Conservation (phyloP, 257 asterid genomes). For the Solanum arcanum region DNA sequence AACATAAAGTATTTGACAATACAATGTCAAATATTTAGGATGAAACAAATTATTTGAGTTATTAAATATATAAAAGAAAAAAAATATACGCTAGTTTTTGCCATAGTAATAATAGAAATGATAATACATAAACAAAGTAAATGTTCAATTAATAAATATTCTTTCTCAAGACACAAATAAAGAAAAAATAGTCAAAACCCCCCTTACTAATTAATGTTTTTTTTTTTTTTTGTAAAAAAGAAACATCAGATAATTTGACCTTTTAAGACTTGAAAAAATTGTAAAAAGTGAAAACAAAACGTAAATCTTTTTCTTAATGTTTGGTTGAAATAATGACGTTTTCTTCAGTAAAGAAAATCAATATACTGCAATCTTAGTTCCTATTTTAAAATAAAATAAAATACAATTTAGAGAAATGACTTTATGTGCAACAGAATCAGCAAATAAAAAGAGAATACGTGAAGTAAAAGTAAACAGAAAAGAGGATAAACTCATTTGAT, state of each 20-base stretch:
- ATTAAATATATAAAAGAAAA: no score
- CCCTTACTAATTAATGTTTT: no score
- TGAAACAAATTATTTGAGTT: neutral
- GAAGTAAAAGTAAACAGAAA: neutral
- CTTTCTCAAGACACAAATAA: no score
- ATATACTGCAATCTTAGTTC: neutral
- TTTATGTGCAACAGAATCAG: neutral
- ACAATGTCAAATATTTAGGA: neutral
- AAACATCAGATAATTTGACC: neutral
- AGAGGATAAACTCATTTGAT: neutral
- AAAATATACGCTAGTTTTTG: no score
- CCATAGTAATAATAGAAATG: no score
- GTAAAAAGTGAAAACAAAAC: neutral
- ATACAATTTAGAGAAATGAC: neutral
- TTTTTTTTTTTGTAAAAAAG: no score
- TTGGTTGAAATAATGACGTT: neutral
- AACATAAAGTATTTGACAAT: no score
- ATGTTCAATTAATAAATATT: no score
- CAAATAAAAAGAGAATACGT: neutral
- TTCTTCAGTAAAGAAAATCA: neutral
- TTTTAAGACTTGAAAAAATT: neutral
- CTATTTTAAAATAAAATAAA: neutral
- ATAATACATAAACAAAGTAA: no score
- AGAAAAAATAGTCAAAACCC: no score
- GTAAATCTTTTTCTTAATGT: neutral